These are phyloP conservation scores for Aspergillus sclerotialis DNA, from an alignment of 2,329 filamentous ascomycete species.

Conservation along the genomic window DNA sequence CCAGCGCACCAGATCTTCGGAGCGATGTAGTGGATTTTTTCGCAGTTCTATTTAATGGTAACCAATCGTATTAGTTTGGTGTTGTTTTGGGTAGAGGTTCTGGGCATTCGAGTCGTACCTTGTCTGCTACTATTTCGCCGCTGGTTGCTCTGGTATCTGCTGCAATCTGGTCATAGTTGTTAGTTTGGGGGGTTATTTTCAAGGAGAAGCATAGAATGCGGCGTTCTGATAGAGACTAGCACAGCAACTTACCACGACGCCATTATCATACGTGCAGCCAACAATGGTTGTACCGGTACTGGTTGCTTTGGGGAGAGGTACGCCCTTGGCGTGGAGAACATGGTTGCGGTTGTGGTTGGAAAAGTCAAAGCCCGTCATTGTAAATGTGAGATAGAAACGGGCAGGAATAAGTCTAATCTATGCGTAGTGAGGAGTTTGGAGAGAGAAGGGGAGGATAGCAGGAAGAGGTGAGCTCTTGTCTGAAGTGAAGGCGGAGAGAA, in stretches of 20 bases:
- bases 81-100: too few relatives aligned
- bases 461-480: too few relatives aligned
- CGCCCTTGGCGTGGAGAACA: conserved; percentile 86
- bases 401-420: conserved; percentile 4
- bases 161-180: conserved; percentile 61
- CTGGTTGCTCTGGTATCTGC: conserved; percentile 97
- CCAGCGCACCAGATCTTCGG: conserved; percentile 99
- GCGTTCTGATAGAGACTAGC: too few relatives aligned
- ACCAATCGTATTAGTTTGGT: too few relatives aligned
- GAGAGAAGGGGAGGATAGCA: conserved; percentile 30
- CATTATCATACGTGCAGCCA: conserved; percentile 91
- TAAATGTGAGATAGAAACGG: conserved; percentile 27
- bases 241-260: conserved; percentile 72
- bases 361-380: conserved; percentile 97
- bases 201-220: too few relatives aligned
- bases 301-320: conserved; percentile 93
- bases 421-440: conserved; percentile 17
- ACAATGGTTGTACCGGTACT: conserved; percentile 99
- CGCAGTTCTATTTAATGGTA: conserved; percentile 84
- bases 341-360: conserved; percentile 99
- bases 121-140: conserved; percentile 97
- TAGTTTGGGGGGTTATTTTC: too few relatives aligned
- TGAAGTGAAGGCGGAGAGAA: conserved; percentile 12
- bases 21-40: conserved; percentile 98
- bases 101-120: conserved; percentile 58